A percentile compares a stretch with the other conserved stretches of the same genome.
phyloP scores from a whole-genome alignment of 306 rosid genomes.

The Trichosanthes truncata region DNA sequence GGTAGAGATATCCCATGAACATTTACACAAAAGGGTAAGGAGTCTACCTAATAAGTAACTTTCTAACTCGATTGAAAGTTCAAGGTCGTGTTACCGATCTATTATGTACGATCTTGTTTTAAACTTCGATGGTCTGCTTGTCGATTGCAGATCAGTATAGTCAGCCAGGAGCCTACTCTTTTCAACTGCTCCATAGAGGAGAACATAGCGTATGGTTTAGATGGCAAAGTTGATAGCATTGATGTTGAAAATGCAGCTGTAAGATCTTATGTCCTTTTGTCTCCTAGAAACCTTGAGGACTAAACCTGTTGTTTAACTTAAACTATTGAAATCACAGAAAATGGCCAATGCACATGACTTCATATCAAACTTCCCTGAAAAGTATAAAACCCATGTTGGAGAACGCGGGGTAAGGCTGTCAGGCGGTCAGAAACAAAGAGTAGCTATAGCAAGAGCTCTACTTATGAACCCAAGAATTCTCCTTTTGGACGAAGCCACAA shows the following conservation, averaged over 20 bases:
- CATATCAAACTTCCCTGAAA: slow-evolving; percentile 23
- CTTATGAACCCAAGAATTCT: slow-evolving; percentile 27
- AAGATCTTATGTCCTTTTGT: slow-evolving; percentile 17
- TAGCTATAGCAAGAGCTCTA: slow-evolving; percentile 31
- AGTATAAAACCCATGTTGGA: slow-evolving; percentile 21
- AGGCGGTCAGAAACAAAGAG: slow-evolving; percentile 27
- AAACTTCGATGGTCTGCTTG: background rate
- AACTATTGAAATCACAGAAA: slow-evolving; percentile 12
- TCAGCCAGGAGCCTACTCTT: slow-evolving; percentile 72
- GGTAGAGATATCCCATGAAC: slow-evolving; percentile 62
- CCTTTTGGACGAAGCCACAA: slow-evolving; percentile 27
- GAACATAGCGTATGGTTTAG: slow-evolving; percentile 70
- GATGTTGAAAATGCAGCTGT: slow-evolving; percentile 65
- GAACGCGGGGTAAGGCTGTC: slow-evolving; percentile 28
- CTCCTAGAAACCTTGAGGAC: background rate
- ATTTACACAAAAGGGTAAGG: slow-evolving; percentile 67
- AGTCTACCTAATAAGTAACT: background rate
- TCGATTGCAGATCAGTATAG: slow-evolving; percentile 60
- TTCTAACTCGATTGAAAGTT: background rate
- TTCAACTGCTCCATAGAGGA: slow-evolving; percentile 77
- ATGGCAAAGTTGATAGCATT: slow-evolving; percentile 37
- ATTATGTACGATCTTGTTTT: background rate
- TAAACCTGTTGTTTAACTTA: background rate
- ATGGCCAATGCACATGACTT: slow-evolving; percentile 34
- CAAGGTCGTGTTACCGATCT: background rate